These are phyloP conservation scores for Dactylellina sp. DNA, from an alignment of 2,329 filamentous ascomycete species.

Conservation along the genomic window DNA sequence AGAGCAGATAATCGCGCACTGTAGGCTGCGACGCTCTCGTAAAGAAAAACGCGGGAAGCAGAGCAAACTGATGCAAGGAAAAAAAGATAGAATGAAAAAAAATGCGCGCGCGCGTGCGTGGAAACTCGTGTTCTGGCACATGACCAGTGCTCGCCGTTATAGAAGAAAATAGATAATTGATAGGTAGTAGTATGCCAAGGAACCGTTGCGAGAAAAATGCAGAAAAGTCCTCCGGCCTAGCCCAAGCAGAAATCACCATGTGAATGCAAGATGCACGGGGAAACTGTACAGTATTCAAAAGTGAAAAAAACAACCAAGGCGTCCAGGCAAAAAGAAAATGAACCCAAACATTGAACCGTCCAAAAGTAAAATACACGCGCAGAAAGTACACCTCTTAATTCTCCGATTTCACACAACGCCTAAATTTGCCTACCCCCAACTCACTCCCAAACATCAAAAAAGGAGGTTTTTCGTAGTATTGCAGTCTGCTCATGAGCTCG, in stretches of 20 bases:
- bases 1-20: constrained; percentile 52
- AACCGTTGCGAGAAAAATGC: constrained; percentile 14
- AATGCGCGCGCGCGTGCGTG: constrained; percentile 10
- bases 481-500: constrained; percentile 50
- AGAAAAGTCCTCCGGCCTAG: constrained; percentile 40
- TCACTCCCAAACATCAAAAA: constrained; percentile 48
- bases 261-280: constrained; percentile 28
- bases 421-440: constrained; percentile 29
- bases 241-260: constrained; percentile 17
- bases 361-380: constrained; percentile 33
- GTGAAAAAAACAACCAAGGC: constrained; percentile 13
- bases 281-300: constrained; percentile 37
- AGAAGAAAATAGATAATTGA: constrained; percentile 12
- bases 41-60: constrained; percentile 7
- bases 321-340: constrained; percentile 31
- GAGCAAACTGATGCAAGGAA: not conserved
- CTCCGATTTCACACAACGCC: constrained; percentile 52
- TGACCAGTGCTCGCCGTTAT: constrained; percentile 8
- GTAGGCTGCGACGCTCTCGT: constrained; percentile 52
- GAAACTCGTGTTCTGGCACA: constrained; percentile 13
- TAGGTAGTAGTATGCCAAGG: constrained; percentile 32
- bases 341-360: constrained; percentile 21
- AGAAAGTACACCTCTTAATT: constrained; percentile 52
- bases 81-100: constrained; percentile 6
- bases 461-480: constrained; percentile 47